Evolutionary conservation across 192 early-diverging fungal species (phyloP), one percentile per base, ranked within the genome.

Genomic region (Jimgerdemannia lactiflua): DNA sequence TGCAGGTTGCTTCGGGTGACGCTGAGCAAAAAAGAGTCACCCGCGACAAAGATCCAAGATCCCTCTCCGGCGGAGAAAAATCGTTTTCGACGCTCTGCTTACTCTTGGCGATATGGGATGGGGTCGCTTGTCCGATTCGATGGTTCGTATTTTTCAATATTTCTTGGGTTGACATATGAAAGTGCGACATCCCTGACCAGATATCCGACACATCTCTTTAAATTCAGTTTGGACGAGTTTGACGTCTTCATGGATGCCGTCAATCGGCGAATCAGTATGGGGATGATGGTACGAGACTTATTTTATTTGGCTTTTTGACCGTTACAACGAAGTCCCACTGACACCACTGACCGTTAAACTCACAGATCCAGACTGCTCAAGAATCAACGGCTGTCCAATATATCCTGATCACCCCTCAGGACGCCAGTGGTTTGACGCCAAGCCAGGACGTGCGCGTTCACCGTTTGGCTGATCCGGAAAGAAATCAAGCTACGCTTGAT

Each of bases 191-290:
- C 29, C 29, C 29, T 29, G 29, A 29, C 29, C 29, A 29, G 1
- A 29, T 29, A 29, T 29, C 29, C 29, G 29, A 29, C 29, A 29
- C 29, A 1, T 29, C 29, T 76, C 42, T 43, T 39, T 67, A 4
- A 65, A 11, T 69, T 49, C 78, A 89, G 88, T 29, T 83, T 99
- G 77, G 98, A 99, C 78, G 98, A 99, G 88, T 99, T 97, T 89
- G 98, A 99, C 80, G 97, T 99, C 29, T 99, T 96, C 76, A 97
- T 97, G 96, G 98, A 99, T 80, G 95, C 95, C 3, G 96, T 97
- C n/a, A 99, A 99, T 80, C 89, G 98, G 4, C 79, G 84, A 41
- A 90, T 92, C 72, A 92, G 89, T 44, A 98, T 98, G 94, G 77
- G 86, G 59, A 90, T 96, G 90, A 91, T 99, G 89, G 84, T 83